A percentile compares a stretch with the other conserved stretches of the same genome.
phyloP scores from a whole-genome alignment of 1,284 basidiomycete genomes.

The Ustilago tritici region DNA sequence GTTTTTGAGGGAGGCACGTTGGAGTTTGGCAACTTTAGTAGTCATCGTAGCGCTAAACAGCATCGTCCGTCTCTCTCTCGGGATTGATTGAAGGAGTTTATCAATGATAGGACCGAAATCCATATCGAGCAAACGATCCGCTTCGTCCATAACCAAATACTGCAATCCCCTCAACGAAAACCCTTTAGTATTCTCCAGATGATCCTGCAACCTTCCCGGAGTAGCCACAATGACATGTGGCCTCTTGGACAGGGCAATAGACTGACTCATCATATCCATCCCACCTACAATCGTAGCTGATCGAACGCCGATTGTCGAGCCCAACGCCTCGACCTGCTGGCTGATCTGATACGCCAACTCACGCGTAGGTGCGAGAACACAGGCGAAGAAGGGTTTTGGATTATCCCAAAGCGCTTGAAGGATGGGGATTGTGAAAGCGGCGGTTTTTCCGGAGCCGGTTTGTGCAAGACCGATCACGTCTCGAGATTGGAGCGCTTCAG shows the following conservation, averaged over 20 bases:
- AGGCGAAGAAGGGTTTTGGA: constrained; percentile 91
- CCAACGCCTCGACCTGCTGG: constrained; percentile 93
- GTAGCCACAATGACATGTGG: constrained; percentile 92
- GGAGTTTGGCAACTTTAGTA: constrained; percentile 96
- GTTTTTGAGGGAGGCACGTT: constrained; percentile 92
- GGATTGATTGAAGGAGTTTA: constrained; percentile 94
- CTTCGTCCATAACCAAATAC: constrained; percentile 96
- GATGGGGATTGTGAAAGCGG: constrained; percentile 95
- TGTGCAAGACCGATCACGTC: constrained; percentile 98
- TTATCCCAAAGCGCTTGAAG: constrained; percentile 97
- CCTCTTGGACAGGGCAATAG: constrained; percentile 89
- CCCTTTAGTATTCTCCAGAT: constrained; percentile 97
- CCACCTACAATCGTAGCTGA: constrained; percentile 94
- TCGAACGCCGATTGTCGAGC: constrained; percentile 80
- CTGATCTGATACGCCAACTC: constrained; percentile 99
- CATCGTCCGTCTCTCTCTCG: constrained; percentile 93
- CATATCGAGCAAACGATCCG: constrained; percentile 94
- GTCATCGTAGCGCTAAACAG: constrained; percentile 99
- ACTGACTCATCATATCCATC: constrained; percentile 92
- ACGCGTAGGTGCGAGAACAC: constrained; percentile 92
- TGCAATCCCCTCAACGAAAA: constrained; percentile 89
- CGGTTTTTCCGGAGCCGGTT: constrained; percentile 98
- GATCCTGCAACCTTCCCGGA: constrained; percentile 92
- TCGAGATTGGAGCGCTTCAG: constrained; percentile 86
- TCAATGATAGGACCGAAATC: constrained; percentile 98